Conservation (phyloP, 352 stramenopile species). For the Phytophthora pisi region DNA sequence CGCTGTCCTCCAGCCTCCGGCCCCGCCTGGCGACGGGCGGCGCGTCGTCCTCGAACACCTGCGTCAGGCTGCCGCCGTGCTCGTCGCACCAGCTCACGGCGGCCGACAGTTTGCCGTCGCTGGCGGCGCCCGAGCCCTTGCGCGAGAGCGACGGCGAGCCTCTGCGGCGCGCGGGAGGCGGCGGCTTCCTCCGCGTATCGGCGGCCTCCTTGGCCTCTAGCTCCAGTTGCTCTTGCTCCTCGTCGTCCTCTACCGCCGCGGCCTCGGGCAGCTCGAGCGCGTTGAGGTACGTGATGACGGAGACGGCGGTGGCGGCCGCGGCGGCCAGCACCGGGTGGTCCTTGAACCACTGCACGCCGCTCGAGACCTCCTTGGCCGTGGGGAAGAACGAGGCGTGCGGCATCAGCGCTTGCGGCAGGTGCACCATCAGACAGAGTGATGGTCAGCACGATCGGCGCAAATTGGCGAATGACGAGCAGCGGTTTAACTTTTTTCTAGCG, state of each 20-base stretch:
- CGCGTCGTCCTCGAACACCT: slow-evolving; percentile 67
- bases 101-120: slow-evolving; percentile 55
- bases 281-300: slow-evolving; percentile 85
- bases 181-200: neutral
- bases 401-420: slow-evolving; percentile 31
- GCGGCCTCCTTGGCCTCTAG: slow-evolving; percentile 5
- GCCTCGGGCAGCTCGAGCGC: slow-evolving; percentile 40
- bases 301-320: slow-evolving; percentile 79
- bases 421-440: slow-evolving; percentile 18
- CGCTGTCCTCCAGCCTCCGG: slow-evolving; percentile 28
- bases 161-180: slow-evolving; percentile 13
- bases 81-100: slow-evolving; percentile 86
- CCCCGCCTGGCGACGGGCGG: neutral
- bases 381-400: slow-evolving; percentile 80
- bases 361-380: slow-evolving; percentile 83
- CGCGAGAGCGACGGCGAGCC: slow-evolving; percentile 20
- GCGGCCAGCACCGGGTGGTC: slow-evolving; percentile 84
- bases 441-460: slow-evolving; percentile 12
- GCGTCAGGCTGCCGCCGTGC: slow-evolving; percentile 76
- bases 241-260: neutral
- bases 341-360: slow-evolving; percentile 85
- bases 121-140: slow-evolving; percentile 26
- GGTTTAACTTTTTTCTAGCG: neutral
- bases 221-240: neutral
- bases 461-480: slow-evolving; percentile 17